A percentile compares a stretch with the other conserved stretches of the same genome.
These are phyloP conservation scores for Daldinia grandis DNA, from an alignment of 495 filamentous ascomycete species.

Conservation along the genomic window DNA sequence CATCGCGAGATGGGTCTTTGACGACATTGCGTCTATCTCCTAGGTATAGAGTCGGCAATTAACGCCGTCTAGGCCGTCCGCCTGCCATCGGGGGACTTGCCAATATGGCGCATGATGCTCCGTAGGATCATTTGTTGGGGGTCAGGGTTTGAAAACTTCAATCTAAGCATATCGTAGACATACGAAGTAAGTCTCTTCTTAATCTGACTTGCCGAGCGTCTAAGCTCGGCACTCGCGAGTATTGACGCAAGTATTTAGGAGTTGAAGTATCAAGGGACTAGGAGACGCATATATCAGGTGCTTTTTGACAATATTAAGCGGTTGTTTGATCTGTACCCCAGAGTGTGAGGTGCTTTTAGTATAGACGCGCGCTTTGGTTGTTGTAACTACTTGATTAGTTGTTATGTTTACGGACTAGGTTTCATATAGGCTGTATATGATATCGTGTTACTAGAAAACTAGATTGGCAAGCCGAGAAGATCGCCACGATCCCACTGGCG, in stretches of 20 bases:
- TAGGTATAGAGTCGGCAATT: conserved; percentile 32
- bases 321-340: conserved; percentile 8
- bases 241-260: not conserved
- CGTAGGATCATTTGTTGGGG: conserved; percentile 25
- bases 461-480: conserved; percentile 34
- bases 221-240: conserved; percentile 12
- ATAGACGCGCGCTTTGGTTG: conserved; percentile 16
- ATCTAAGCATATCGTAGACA: conserved; percentile 9
- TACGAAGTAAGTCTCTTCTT: conserved; percentile 3
- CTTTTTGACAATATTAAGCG: not conserved
- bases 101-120: conserved; percentile 42
- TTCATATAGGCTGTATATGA: conserved; percentile 41
- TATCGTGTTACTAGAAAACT: conserved; percentile 15
- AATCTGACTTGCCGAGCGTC: conserved; percentile 24
- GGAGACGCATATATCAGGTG: conserved; percentile 2
- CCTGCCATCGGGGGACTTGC: conserved; percentile 17
- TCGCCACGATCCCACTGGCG: conserved; percentile 23
- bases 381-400: conserved; percentile 30
- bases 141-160: conserved; percentile 3
- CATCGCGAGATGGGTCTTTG: conserved; percentile 5
- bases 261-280: conserved; percentile 4
- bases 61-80: conserved; percentile 27
- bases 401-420: conserved; percentile 13
- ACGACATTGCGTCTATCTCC: conserved; percentile 10
- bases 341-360: conserved; percentile 8